Evolutionary conservation across 2,329 filamentous ascomycete genomes (phyloP), one percentile per base, ranked within the genome.

Genomic region (Teratosphaeria epicoccoides): DNA sequence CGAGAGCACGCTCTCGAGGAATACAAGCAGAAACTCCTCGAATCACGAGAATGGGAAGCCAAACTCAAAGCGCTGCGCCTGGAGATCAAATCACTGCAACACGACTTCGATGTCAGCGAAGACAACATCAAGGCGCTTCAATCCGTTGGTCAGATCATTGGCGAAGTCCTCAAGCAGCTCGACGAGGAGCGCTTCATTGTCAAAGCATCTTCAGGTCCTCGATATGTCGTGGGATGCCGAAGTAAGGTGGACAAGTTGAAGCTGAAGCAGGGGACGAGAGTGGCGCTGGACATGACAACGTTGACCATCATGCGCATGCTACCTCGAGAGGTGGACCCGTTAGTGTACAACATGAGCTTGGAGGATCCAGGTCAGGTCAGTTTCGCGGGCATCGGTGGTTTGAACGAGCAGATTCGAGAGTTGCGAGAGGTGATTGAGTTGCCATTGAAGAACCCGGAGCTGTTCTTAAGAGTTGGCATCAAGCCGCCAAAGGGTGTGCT

Each of bases 241-340:
- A 96, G 90, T 57, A 98, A 98, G 74, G 93, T 98, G 66, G 93
- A 98, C 77, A 96, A 94, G 76, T 76, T 78, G 57, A 97, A 96
- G 78, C 76, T 98, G 68, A 98, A 97, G 80, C 93, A 98, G 73
- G 94, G 94, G 64, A 96, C 91, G 24, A 88, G 93, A 66, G 93
- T 98, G 51, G 91, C 93, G 28, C 84, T 98, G 54, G 93, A 98
- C 67, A 98, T 98, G 93, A 98, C 93, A 49, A 98, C 93, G 20
- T 85, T 98, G 61, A 98, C 93, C 55, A 98, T 98, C 72, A 98
- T 98, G 93, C 88, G 93, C 66, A 98, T 98, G 93, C 79, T 98
- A 46, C 94, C 93, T 54, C 86, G 93, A 70, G 93, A 98, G 76
- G 94, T 98, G 68, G 93, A 98, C 68, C 93, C 93, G 20, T 79